Percentiles rank a stretch among this genome's conserved stretches.
phyloP scores from a whole-genome alignment of 305 asterid species.

The Solanum hybrid region DNA sequence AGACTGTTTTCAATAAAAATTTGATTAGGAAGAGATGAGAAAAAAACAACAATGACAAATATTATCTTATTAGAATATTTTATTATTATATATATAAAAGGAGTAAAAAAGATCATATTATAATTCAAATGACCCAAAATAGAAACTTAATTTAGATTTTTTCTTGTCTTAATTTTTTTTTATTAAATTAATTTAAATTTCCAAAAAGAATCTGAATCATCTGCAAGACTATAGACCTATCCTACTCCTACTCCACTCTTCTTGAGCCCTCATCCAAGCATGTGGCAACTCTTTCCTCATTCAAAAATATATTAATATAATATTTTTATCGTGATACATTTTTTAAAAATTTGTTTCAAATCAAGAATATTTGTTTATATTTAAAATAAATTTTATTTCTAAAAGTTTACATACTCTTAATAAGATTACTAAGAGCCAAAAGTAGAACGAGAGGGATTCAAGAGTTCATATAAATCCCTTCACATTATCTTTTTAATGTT shows the following conservation, averaged over 20 bases:
- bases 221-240: not conserved
- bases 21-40: not conserved
- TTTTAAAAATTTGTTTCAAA: not conserved
- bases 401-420: not conserved
- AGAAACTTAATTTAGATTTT: not conserved
- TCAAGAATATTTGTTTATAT: not conserved
- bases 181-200: not conserved
- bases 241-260: not conserved
- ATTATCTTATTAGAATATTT: not conserved
- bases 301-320: not conserved
- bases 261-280: not conserved
- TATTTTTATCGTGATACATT: not conserved
- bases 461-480: not conserved
- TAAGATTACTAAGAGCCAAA: not conserved
- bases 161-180: not conserved
- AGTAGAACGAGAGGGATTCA: not conserved
- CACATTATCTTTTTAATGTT: not conserved
- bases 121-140: not conserved
- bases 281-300: not conserved
- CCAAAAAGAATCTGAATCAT: not conserved
- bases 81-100: not conserved
- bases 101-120: not conserved
- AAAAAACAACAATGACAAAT: not conserved
- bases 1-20: not conserved
- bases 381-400: not conserved